Conservation (phyloP, 495 filamentous ascomycete species). For the Aspergillus sclerotioniger region DNA sequence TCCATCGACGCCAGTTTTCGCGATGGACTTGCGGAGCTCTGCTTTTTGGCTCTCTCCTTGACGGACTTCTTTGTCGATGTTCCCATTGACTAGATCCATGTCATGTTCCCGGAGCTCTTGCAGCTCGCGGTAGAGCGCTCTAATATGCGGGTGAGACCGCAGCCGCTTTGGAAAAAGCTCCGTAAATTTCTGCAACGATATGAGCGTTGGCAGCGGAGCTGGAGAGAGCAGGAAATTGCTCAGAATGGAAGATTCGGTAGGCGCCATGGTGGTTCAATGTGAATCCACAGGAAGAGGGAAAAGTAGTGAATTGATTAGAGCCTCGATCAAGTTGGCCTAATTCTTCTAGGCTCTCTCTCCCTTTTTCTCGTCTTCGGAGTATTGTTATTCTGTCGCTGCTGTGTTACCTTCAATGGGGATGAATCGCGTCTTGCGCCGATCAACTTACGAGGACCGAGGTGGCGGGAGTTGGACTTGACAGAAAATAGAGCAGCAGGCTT, state of each 20-base stretch:
- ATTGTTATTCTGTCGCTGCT: neutral
- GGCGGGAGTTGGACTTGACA: neutral
- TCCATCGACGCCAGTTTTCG: conserved; percentile 53
- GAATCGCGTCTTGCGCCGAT: neutral
- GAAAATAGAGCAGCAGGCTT: neutral
- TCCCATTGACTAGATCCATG: conserved; percentile 63
- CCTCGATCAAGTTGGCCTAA: neutral
- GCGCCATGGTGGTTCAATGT: conserved; percentile 53
- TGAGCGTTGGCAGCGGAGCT: conserved; percentile 66
- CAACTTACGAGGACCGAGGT: neutral
- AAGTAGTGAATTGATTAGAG: neutral
- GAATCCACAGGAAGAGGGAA: neutral
- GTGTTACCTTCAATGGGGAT: conserved; percentile 5
- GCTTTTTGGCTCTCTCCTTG: conserved; percentile 61
- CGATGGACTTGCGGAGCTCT: conserved; percentile 55
- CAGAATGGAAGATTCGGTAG: conserved; percentile 69
- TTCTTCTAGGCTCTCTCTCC: neutral
- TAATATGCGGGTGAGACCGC: conserved; percentile 68
- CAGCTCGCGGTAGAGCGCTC: conserved; percentile 74
- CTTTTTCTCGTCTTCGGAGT: neutral
- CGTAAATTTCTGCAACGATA: conserved; percentile 72
- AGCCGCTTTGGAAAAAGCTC: conserved; percentile 70
- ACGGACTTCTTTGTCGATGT: conserved; percentile 65
- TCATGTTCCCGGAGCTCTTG: conserved; percentile 67
- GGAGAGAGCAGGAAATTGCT: conserved; percentile 75